These are phyloP conservation scores for Metarhizium guizhouense DNA, from an alignment of 2,329 filamentous ascomycete genomes.

Conservation along the genomic window DNA sequence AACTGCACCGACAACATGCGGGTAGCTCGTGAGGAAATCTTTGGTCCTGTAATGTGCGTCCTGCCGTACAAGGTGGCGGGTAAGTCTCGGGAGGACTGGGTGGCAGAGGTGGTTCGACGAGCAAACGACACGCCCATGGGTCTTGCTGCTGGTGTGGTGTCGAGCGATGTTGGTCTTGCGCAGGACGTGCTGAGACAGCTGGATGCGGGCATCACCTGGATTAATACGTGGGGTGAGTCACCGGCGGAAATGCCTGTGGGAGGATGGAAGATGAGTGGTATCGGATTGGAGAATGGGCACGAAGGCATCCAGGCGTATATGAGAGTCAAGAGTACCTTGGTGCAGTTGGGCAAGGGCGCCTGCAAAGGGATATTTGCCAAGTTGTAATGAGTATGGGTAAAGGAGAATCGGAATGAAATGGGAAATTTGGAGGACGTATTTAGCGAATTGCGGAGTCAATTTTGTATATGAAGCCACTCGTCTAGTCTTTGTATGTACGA, in stretches of 20 bases:
- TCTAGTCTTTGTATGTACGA: too few relatives aligned
- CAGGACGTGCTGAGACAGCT: constrained; percentile 63
- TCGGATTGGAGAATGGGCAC: constrained; percentile 80
- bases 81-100: constrained; percentile 21
- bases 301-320: constrained; percentile 75
- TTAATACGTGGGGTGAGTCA: constrained; percentile 89
- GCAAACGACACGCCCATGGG: constrained; percentile 73
- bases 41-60: constrained; percentile 79
- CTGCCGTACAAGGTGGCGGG: constrained; percentile 54
- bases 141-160: constrained; percentile 78
- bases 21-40: constrained; percentile 76
- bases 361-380: constrained; percentile 62
- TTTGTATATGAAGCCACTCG: too few relatives aligned
- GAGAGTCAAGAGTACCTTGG: constrained; percentile 77
- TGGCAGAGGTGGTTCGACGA: constrained; percentile 60
- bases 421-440: too few relatives aligned
- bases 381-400: constrained; percentile 29
- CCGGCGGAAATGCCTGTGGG: constrained; percentile 89
- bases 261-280: constrained; percentile 83
- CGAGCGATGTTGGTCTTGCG: constrained; percentile 62
- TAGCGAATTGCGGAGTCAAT: too few relatives aligned
- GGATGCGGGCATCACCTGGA: constrained; percentile 82
- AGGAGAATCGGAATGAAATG: too few relatives aligned
- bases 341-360: constrained; percentile 65
- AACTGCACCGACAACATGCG: constrained; percentile 77